Evolutionary conservation across 306 rosid genomes (phyloP), one percentile per base, ranked within the genome.

Genomic region (Crataegus laevigata): DNA sequence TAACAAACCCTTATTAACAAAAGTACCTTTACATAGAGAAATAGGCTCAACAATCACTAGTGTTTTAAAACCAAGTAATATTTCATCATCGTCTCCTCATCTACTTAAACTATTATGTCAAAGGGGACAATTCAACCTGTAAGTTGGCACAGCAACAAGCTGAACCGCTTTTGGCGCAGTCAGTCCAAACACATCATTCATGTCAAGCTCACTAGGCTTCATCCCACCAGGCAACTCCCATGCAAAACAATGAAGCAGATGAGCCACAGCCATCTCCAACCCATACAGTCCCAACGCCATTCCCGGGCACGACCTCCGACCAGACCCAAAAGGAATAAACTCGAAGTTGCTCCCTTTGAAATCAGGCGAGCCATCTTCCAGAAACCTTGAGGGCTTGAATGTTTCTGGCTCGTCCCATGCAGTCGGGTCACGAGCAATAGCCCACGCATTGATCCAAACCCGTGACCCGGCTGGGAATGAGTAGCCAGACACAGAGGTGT

Each of bases 271-370:
- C 84, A 85, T 81, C 71, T 88, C 88, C 36, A 86, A 73, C 43
- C 81, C 82, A 66, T 85, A 88, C 0, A 88, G 79, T 10, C 92
- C 92, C 32, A 88, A 74, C 11, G 78, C 83, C 92, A 84, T 85
- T 2, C 89, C 89, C 0, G 92, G 89, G 61, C 89, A 88, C 0
- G 92, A 85, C 26, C 92, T 76, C 6, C 88, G 67, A 5, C 92
- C 92, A 1, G 92, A 88, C 58, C 92, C 92, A 28, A 88, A 85
- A 1, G 89, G 88, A 40, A 84, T 40, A 59, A 85, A 88, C 74
- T 88, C 92, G 4, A 88, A 88, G 68, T 84, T 36, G 18, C 72
- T 77, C 12, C 92, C 89, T 73, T 82, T 85, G 66, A 86, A 88
- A 73, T 88, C 89, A 0, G 85, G 86, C 5, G 81, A 75, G 4